Evolutionary conservation across 2,329 filamentous ascomycete genomes (phyloP), one percentile per base, ranked within the genome.

Genomic region (Dothistroma septosporum): DNA sequence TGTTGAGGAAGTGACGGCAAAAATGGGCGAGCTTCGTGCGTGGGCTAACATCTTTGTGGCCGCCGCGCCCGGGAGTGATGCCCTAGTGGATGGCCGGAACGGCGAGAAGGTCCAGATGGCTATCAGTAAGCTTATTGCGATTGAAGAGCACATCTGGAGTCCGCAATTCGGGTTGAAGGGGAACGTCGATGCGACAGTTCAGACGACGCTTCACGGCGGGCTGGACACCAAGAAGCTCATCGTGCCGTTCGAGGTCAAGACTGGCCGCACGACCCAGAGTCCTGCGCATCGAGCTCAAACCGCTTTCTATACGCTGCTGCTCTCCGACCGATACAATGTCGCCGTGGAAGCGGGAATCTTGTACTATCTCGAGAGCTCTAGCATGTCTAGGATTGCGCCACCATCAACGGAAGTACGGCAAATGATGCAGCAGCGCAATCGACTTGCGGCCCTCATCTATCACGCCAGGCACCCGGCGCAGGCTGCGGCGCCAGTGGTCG

Each of bases 71-170:
- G 86, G 83, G 72, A 87, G 81, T 4, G 85, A 88, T 66, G 92
- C 91, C 2, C 73, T 91, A 46, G 88, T 95, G 24, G 88, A 91
- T 66, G 91, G 92, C 66, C 85, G 90, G 52, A 88, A 92, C 70
- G 89, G 88, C 46, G 85, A 88, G 57, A 88, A 87, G 66, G 85
- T 88, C 11, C 88, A 83, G 60, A 87, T 97, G 83, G 92, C 90
- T 67, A 87, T 99, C 67, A 95, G 88, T 70, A 99, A 97, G 73
- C 80, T 99, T 31, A 87, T 99, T 14, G 94, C 97, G 72, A 90
- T 99, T 10, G 94, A 99, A 74, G 94, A 99, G 75, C 94, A 97
- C 72, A 87, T 99, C 31, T 99, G 94, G 94, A 97, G 93, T 7
- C 94, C 94, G 0, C 93, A 92, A 85, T 99, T 96, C 73, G 94